Base-by-base conservation (phyloP, 2,329 filamentous ascomycete species). In the Diaporthe citriasiana region DNA sequence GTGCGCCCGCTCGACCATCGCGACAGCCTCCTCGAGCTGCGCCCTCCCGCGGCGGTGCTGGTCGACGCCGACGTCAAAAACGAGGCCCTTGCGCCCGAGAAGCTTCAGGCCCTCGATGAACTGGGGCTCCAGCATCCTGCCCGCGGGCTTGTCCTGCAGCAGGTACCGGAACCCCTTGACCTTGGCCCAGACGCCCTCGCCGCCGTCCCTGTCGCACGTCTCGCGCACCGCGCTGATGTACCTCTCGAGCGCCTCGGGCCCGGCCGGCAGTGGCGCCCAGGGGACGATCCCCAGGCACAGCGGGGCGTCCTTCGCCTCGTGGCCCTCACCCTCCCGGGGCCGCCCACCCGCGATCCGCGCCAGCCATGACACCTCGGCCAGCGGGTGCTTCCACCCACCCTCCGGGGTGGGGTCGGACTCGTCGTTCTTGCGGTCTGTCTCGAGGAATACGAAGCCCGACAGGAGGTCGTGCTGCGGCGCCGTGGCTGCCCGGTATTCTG, bases 61-160 rank as follows among this genome's bases (percentile, higher is more conserved):
- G 85, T 98, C 95, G 17, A 98, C 90, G 0, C 94, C 95, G 0
- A 98, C 85, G 81, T 98, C 96, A 81, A 98, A 98, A 1, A 89
- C 88, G 78, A 92, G 89, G 0, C 90, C 90, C 75, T 86, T 87
- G 70, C 86, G 86, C 6, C 91, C 93, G 59, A 95, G 84, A 81
- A 92, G 89, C 83, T 87, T 90, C 78, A 95, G 80, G 6, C 89
- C 86, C 73, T 91, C 90, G 73, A 95, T 87, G 80, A 95, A 95
- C 10, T 83, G 85, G 15, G 88, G 84, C 60, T 87, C 82, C 57
- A 95, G 79, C 86, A 94, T 92, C 0, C 89, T 90, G 5, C 93
- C 92, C 38, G 84, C 80, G 12, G 90, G 90, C 83, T 94, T 93
- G 82, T 94, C 91, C 84, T 98, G 95, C 65, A 98, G 83, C 74